Evolutionary conservation across 495 filamentous ascomycete genomes (phyloP), one percentile per base, ranked within the genome.

Genomic region (Coniosporium apollinis): DNA sequence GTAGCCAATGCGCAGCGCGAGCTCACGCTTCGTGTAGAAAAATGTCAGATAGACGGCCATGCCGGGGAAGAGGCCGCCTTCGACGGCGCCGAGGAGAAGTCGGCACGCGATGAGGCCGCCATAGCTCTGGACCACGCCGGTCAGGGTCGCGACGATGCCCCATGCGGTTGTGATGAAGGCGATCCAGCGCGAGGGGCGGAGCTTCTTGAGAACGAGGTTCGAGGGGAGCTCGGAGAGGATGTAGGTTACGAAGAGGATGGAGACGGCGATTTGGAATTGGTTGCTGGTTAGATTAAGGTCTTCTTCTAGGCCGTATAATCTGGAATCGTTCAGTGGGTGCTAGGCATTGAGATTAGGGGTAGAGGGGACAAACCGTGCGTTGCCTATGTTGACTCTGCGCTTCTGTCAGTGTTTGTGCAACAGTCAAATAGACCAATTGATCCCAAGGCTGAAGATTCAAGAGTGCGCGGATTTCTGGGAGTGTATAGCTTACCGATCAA

Each of bases 11-110:
- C 82, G 69, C 21, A 83, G 59, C 5, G 79, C 80, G 15, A 83
- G 67, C 45, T 85, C 79, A 5, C 66, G 64, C 42, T 78, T 76
- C 30, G 67, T 74, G 49, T 84, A 85, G 55, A 83, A 82, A 34
- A 82, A 66, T 1, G 74, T 81, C 13, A 85, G 59, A 41, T 72
- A 70, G 26, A 69, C 48, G 22, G 65, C 61, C 13, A 70, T 55
- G 19, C 68, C 69, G 0, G 82, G 82, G 45, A 86, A 82, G 5
- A 86, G 62, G 3, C 69, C 69, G 8, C 63, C 67, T 45, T 75
- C 70, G 19, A 72, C 62, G 18, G 70, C 33, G 31, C 70, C 70
- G 2, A 71, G 59, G 10, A 71, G 49, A 7, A 74, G 37, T 11
- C 69, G 62, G 39, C 64, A 69, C n/a, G 58, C 69, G 26, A 71